Evolutionary conservation across 768 basidiomycete genomes (phyloP), one percentile per base, ranked within the genome.

Genomic region (Hygrophoropsis aurantiaca): DNA sequence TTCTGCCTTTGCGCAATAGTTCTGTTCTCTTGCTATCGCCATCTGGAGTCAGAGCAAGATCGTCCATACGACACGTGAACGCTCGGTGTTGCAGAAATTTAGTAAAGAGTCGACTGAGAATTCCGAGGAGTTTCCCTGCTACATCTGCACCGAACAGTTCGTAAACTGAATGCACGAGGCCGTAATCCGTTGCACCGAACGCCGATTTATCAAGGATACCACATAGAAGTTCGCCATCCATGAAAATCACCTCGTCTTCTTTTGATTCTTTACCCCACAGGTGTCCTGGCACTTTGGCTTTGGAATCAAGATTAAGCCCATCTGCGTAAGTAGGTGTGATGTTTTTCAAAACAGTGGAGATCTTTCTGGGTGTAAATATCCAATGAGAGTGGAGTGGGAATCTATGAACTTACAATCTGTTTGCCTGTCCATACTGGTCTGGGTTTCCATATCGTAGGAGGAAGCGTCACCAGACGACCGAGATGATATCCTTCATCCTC

Each of bases 51-150:
- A 99, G 74, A 42, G 88, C 84, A 35, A 99, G 76, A 74, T 99
- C 97, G 67, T 99, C 97, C 91, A 98, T 97, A 16, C 97, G 84
- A 70, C 97, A 99, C 2, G 94, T 94, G 70, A 99, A 99, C 0
- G 93, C 97, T 34, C 94, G 88, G 58, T 93, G 90, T 58, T 98
- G 95, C 44, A 99, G 75, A 69, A 90, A 98, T 62, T 97, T 98
- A 36, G 97, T 97, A 69, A 99, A 93, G 25, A 98, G 73, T 44
- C 97, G 85, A 62, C 90, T 90, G 50, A 98, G 82, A 50, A 97
- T 84, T 42, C 94, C 92, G 16, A 99, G 84, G 11, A 99, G 82
- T 59, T 85, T 85, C 42, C 94, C 95, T 4, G 97, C 95, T 18
- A 82, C 71, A 42, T 87, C 86, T 9, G 94, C 77, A 11, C 97